Base-by-base conservation (phyloP, 1,284 basidiomycete genomes). In the Lentinula novae-zelandiae region DNA sequence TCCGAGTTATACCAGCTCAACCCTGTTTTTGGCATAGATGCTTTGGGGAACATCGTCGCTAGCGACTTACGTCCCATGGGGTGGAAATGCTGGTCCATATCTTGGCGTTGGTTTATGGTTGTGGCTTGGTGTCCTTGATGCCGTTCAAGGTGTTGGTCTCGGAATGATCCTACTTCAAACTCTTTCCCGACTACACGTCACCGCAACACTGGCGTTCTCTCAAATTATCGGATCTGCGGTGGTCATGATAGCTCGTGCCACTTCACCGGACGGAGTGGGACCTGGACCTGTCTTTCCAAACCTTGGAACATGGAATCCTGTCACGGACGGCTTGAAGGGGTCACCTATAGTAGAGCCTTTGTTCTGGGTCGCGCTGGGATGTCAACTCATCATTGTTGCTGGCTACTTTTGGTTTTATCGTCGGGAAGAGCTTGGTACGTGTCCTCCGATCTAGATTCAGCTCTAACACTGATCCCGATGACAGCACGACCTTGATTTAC, bases 371-470 rank as follows among this genome's bases (percentile, higher is more conserved):
- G 93, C 92, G 60, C 79, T 96, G 55, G 70, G 84, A 6, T 90
- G 85, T 70, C 90, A 92, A 71, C 70, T 96, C 60, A 73, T 93
- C 64, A 94, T 96, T 69, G 92, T 95, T 60, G 75, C 89, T 63
- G 94, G 94, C 20, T 96, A 96, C 78, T 94, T 95, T 79, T 91
- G 91, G 90, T 95, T 96, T 84, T 96, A 93, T 73, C 86, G 91
- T 70, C 92, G 92, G 76, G 91, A 93, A 72, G 90, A 93, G 71
- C 82, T 92, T 64, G 72, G 87, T 89, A 71, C 59, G 86, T 75
- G 22, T 27, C 6, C 9, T 5, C 40, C 15, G 3, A 27, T 31
- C 10, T 27, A 27, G 27, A 27, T 60, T 58, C 36, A 34, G 31
- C 22, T 54, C 56, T 36, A 64, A 36, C 52, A 7, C 20, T 48